Base-by-base conservation (phyloP, 148 eudicot genomes). In the Fagopyrum esculentum region DNA sequence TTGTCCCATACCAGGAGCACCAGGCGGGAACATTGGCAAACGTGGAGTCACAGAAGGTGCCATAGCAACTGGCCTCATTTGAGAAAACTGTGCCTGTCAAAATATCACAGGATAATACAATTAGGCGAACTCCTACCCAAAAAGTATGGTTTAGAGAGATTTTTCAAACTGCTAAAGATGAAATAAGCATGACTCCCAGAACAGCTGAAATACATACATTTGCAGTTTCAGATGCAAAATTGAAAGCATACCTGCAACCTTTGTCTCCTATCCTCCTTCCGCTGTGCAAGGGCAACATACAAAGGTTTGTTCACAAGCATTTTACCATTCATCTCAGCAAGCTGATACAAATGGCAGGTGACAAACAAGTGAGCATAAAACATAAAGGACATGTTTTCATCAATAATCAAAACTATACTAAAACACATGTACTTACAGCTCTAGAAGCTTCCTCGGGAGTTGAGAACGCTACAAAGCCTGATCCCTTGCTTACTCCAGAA, bases 391-490 rank as follows among this genome's bases (percentile, higher is more conserved):
- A 7, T 1, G 19, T 15, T 12, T 12, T 69, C 26, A 43, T 40
- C 4, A 15, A n/a, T 69, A 35, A 35, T 35, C 40, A 35, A 35
- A 35, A 35, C 1, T 35, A 35, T 35, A 2, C 40, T 35, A 7
- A 3, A 6, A 70, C 19, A 73, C 68, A 76, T 55, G 19, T 56
- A 86, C 98, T 87, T 84, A 95, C 98, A 56, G 98, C 97, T 74
- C 89, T 86, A 50, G 97, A 85, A 71, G 98, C 97, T 78, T 92
- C 98, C 72, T 92, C 97, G 77, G 97, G 82, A 76, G 89, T 85
- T 46, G 96, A 87, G 80, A 91, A 94, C 50, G 98, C 89, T 77
- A 94, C 96, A 90, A 94, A 94, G 19, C 96, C 98, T 4, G 96
- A 90, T 48, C 98, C 98, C 83, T 82, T 90, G 80, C 97, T 94